Evolutionary conservation across 78 protist species (phyloP).

Genomic region (Acrasis kona): DNA sequence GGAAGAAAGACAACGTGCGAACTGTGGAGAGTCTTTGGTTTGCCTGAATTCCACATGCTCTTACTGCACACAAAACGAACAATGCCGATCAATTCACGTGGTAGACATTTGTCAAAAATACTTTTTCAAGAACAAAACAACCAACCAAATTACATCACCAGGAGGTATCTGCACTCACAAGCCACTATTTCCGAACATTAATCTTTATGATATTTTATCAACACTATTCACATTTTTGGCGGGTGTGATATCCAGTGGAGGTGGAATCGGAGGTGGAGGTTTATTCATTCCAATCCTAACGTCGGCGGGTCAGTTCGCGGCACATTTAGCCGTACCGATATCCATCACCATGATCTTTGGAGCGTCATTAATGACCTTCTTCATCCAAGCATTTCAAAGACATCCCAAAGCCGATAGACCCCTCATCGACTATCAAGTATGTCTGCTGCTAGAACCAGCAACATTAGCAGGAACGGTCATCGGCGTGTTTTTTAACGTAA

Average conservation of each 20-base stretch:
- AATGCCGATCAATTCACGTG: too few species aligned
- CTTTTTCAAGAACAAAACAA: too few species aligned
- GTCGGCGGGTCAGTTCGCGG: constrained; percentile 1
- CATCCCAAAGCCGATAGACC: constrained; percentile 18
- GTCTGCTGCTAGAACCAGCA: constrained; percentile 25
- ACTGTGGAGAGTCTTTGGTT: too few species aligned
- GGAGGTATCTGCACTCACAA: neutral
- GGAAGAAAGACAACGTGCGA: too few species aligned
- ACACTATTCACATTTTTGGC: constrained; percentile 1
- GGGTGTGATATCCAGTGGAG: constrained; percentile 14
- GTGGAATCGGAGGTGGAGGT: constrained; percentile 62
- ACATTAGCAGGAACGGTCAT: constrained; percentile 28
- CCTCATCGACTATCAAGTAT: constrained; percentile 28
- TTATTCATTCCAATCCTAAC: constrained; percentile 40
- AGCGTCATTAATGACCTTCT: neutral
- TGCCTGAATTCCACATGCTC: too few species aligned
- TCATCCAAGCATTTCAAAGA: neutral
- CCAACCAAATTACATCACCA: too few species aligned
- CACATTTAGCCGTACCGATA: constrained; percentile 23
- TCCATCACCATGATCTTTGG: constrained; percentile 34
- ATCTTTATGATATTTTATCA: neutral
- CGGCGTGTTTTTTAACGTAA: constrained; percentile 37
- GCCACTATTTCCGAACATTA: neutral
- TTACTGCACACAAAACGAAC: too few species aligned
- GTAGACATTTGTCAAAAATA: too few species aligned